These are phyloP conservation scores for Avena eriantha DNA, from an alignment of 176 grass and related monocot genomes.

Conservation along the genomic window DNA sequence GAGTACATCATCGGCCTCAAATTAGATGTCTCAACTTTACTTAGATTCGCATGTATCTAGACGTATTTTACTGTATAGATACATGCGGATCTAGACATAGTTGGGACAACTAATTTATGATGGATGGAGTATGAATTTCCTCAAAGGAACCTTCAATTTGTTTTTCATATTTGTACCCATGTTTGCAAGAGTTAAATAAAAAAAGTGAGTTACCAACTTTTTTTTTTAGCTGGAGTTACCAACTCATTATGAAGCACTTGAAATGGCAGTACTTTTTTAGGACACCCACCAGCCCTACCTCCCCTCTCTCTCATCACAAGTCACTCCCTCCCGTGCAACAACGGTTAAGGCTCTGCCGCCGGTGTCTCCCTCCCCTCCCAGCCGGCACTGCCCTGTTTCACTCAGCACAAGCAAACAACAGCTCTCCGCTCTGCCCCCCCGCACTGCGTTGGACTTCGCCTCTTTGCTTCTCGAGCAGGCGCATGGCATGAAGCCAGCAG, in stretches of 20 bases:
- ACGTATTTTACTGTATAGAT: too few species aligned
- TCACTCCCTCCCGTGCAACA: background rate
- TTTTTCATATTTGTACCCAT: background rate
- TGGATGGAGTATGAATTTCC: too few species aligned
- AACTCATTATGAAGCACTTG: background rate
- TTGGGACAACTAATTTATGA: too few species aligned
- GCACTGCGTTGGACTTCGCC: background rate
- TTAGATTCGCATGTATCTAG: too few species aligned
- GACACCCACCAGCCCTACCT: background rate
- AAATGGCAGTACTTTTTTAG: slow-evolving; percentile 24
- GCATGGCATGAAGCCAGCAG: slow-evolving; percentile 14
- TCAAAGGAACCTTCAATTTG: too few species aligned
- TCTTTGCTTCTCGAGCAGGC: background rate
- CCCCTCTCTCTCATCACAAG: slow-evolving; percentile 16
- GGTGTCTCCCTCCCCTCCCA: background rate
- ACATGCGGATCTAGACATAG: too few species aligned
- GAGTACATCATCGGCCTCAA: too few species aligned
- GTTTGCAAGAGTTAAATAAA: background rate
- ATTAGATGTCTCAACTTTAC: too few species aligned
- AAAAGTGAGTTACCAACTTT: background rate
- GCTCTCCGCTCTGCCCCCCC: background rate
- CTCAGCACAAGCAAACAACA: background rate
- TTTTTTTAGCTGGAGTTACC: background rate
- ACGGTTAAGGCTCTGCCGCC: slow-evolving; percentile 32
- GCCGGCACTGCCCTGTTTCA: background rate